A percentile compares a stretch with the other conserved stretches of the same genome.
Conservation (phyloP, 805 yeast species). For the Saccharomycopsis fermentans region DNA sequence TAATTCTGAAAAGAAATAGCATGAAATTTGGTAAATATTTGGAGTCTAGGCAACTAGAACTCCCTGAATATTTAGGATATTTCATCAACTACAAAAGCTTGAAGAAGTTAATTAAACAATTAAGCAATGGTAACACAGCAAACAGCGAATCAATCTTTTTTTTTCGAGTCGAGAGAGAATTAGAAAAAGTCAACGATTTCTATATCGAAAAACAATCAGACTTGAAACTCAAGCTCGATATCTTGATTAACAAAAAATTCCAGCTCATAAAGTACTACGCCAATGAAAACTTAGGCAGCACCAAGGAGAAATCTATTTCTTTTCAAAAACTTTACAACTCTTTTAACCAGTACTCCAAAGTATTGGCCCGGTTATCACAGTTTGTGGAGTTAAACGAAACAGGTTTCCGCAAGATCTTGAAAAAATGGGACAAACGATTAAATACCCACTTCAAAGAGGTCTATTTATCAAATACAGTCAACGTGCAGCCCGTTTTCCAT, state of each 20-base stretch:
- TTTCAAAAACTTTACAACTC: constrained; percentile 80
- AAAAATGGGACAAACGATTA: constrained; percentile 97
- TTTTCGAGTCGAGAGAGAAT: constrained; percentile 85
- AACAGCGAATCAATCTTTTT: constrained; percentile 63
- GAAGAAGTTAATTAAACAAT: constrained; percentile 80
- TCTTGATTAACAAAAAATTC: constrained; percentile 61
- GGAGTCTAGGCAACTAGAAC: constrained; percentile 86
- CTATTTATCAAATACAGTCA: constrained; percentile 83
- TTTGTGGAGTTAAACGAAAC: constrained; percentile 91
- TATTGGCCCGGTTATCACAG: constrained; percentile 80
- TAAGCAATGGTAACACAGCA: constrained; percentile 35
- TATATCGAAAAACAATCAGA: constrained; percentile 88
- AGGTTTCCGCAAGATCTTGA: constrained; percentile 89
- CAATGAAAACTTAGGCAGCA: background rate
- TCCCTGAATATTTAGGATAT: constrained; percentile 90
- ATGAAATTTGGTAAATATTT: constrained; percentile 93
- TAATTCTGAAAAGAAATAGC: background rate
- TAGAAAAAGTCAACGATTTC: constrained; percentile 90
- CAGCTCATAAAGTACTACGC: constrained; percentile 29
- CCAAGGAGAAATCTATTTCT: constrained; percentile 43
- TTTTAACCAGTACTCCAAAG: constrained; percentile 80
- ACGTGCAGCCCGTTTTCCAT: constrained; percentile 94
- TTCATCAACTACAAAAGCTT: constrained; percentile 92
- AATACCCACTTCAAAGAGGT: constrained; percentile 91
- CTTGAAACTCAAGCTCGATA: constrained; percentile 66